These are phyloP conservation scores for Ogataea ramenticola DNA, from an alignment of 805 yeast species.

Conservation along the genomic window DNA sequence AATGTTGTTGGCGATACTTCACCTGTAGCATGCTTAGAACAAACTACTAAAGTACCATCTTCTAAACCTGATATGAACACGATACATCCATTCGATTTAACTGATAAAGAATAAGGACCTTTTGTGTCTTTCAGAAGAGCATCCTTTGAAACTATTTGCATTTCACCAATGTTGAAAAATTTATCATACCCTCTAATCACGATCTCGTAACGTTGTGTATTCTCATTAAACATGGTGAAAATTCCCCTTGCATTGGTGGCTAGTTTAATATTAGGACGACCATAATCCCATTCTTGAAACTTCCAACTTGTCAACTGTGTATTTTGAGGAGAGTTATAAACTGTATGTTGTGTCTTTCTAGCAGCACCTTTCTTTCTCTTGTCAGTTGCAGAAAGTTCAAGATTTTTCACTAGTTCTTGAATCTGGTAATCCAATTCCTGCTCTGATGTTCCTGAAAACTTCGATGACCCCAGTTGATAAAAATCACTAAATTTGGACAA, in stretches of 20 bases:
- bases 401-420: slow-evolving; percentile 5
- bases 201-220: slow-evolving; percentile 31
- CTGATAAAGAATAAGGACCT: slow-evolving; percentile 78
- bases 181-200: slow-evolving; percentile 89
- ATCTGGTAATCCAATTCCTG: not conserved
- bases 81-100: slow-evolving; percentile 93
- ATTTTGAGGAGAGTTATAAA: slow-evolving; percentile 14
- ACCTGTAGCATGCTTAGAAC: slow-evolving; percentile 90
- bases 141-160: slow-evolving; percentile 41
- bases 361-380: slow-evolving; percentile 18
- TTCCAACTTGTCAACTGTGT: slow-evolving; percentile 49
- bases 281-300: slow-evolving; percentile 87
- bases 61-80: slow-evolving; percentile 70
- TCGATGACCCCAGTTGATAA: too few species aligned
- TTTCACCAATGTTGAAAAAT: slow-evolving; percentile 79
- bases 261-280: slow-evolving; percentile 40
- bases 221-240: slow-evolving; percentile 42
- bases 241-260: slow-evolving; percentile 83
- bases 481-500: too few species aligned
- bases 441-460: not conserved
- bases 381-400: slow-evolving; percentile 8
- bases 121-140: slow-evolving; percentile 37
- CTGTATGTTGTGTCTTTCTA: slow-evolving; percentile 14
- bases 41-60: slow-evolving; percentile 74
- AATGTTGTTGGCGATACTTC: slow-evolving; percentile 20